A percentile compares a stretch with the other conserved stretches of the same genome.
Conservation (phyloP, 2,329 filamentous ascomycete species). For the Teratosphaeriaceae sp. region DNA sequence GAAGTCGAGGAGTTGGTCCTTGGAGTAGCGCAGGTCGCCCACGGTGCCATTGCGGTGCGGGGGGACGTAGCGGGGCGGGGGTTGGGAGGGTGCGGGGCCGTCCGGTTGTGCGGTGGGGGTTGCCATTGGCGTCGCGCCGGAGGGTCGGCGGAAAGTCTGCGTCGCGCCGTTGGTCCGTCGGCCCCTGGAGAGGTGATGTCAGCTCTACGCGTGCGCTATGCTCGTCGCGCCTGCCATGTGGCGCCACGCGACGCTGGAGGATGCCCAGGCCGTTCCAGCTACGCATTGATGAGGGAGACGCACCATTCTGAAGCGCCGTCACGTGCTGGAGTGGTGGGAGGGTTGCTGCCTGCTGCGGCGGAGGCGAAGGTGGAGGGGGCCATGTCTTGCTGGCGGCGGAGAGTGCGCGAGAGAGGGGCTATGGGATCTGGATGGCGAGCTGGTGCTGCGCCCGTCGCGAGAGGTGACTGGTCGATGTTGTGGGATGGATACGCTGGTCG, state of each 20-base stretch:
- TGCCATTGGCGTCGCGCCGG: constrained; percentile 45
- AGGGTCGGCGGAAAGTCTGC: constrained; percentile 60
- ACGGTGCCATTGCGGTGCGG: constrained; percentile 56
- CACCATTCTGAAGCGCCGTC: constrained; percentile 42
- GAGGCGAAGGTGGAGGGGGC: constrained; percentile 46
- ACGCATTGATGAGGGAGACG: constrained; percentile 19
- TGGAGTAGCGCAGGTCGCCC: constrained; percentile 60
- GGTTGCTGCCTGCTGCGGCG: constrained; percentile 40
- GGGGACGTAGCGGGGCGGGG: constrained; percentile 48
- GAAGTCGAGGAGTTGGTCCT: constrained; percentile 71
- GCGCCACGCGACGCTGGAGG: not conserved
- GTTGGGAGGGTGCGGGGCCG: constrained; percentile 18
- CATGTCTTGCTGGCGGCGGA: constrained; percentile 25
- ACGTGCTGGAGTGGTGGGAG: constrained; percentile 29
- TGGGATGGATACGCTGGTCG: not conserved
- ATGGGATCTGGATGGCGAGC: not conserved
- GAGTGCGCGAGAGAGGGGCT: not conserved
- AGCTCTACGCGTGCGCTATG: constrained; percentile 5
- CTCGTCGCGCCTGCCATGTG: constrained; percentile 2
- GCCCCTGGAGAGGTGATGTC: constrained; percentile 40
- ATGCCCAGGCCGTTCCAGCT: not conserved
- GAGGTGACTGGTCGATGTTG: not conserved
- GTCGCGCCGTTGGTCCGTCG: constrained; percentile 60
- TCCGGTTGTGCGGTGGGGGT: constrained; percentile 35
- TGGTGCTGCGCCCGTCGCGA: not conserved